Percentiles rank a stretch among this genome's conserved stretches.
These are phyloP conservation scores for Didymellaceae sp. DNA, from an alignment of 2,329 filamentous ascomycete genomes.

Conservation along the genomic window DNA sequence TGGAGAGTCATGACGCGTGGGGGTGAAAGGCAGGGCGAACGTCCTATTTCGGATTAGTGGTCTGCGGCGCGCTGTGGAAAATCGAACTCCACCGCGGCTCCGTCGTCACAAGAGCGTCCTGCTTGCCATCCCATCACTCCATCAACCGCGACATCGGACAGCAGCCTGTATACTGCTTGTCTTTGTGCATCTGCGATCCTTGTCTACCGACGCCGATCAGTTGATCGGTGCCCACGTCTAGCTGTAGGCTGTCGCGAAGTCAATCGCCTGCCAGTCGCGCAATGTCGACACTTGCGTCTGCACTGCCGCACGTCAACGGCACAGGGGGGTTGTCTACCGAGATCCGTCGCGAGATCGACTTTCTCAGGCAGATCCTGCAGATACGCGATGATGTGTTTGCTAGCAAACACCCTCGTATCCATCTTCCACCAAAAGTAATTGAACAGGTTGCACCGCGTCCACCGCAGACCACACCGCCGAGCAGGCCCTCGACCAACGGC, in stretches of 20 bases:
- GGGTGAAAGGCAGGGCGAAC: constrained; percentile 15
- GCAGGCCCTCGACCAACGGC: constrained; percentile 41
- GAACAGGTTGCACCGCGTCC: constrained; percentile 50
- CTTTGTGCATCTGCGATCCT: constrained; percentile 34
- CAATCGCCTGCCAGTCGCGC: constrained; percentile 29
- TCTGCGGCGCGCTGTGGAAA: constrained; percentile 15
- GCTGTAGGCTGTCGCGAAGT: constrained; percentile 28
- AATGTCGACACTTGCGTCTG: constrained; percentile 42
- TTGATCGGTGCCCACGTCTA: constrained; percentile 28
- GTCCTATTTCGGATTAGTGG: constrained; percentile 20
- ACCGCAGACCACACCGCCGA: constrained; percentile 33
- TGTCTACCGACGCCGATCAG: constrained; percentile 23
- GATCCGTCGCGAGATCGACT: constrained; percentile 53
- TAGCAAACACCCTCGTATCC: constrained; percentile 72
- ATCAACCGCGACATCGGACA: constrained; percentile 30
- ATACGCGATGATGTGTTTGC: constrained; percentile 82
- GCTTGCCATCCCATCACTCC: constrained; percentile 30
- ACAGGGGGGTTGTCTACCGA: constrained; percentile 46
- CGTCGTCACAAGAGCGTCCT: constrained; percentile 18
- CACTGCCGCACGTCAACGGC: constrained; percentile 42
- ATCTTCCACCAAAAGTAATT: constrained; percentile 61
- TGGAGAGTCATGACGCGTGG: constrained; percentile 18
- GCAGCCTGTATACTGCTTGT: constrained; percentile 33
- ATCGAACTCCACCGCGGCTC: constrained; percentile 15
- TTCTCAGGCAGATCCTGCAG: constrained; percentile 78